These are phyloP conservation scores for Candida hispaniensis DNA, from an alignment of 805 yeast species.

Conservation along the genomic window DNA sequence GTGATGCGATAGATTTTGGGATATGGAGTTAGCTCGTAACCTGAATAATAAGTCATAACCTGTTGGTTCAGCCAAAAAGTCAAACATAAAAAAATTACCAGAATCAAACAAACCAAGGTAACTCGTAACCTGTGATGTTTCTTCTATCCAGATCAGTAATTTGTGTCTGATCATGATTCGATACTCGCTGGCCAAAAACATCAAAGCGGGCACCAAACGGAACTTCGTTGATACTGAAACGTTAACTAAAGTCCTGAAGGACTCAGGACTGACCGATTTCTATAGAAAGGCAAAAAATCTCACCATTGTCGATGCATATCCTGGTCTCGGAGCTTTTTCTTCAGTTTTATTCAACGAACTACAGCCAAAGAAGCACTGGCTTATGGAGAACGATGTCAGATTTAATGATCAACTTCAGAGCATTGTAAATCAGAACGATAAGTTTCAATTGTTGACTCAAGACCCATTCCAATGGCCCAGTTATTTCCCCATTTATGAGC, in stretches of 20 bases:
- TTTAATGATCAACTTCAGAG: not conserved
- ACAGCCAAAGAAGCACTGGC: constrained; percentile 1
- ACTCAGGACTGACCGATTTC: constrained; percentile 1
- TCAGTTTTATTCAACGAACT: constrained; percentile 5
- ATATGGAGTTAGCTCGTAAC: no score
- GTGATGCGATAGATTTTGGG: no score
- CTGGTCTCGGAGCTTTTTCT: constrained; percentile 3
- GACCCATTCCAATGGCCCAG: constrained; percentile 11
- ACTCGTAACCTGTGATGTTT: no score
- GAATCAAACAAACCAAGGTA: no score
- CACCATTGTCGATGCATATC: constrained; percentile 12
- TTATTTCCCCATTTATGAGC: constrained; percentile 1
- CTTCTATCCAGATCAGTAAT: no score
- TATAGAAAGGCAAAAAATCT: constrained; percentile 1
- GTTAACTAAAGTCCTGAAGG: not conserved
- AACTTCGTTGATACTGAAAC: no score
- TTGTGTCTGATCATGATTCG: no score
- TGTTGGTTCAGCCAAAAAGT: no score
- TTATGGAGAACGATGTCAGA: not conserved
- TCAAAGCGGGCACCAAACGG: no score
- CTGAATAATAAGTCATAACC: no score
- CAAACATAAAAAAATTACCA: no score
- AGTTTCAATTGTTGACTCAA: not conserved
- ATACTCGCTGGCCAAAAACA: no score
- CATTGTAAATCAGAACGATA: not conserved